Conservation (phyloP, 2,329 filamentous ascomycete genomes). For the Fusarium chuoi region DNA sequence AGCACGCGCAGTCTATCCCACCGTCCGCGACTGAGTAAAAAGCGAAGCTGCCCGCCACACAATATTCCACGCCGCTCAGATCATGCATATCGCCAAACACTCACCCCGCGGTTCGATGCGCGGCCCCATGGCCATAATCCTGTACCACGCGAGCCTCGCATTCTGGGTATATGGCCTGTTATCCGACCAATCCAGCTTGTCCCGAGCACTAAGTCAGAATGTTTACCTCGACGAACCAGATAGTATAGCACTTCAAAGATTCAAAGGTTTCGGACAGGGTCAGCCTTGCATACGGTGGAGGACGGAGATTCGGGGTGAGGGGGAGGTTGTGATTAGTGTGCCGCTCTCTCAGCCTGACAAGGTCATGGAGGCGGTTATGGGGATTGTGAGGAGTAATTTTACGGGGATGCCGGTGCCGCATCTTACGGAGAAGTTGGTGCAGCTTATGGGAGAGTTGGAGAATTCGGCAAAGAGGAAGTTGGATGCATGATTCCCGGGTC, state of each 20-base stretch:
- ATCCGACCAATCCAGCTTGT: not conserved
- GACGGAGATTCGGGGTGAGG: conserved; percentile 3
- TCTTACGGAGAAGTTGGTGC: conserved; percentile 28
- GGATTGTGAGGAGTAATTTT: conserved; percentile 18
- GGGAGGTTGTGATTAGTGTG: conserved; percentile 8
- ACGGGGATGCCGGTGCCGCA: conserved; percentile 7
- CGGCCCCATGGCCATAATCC: conserved; percentile 40
- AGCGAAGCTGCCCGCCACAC: conserved; percentile 48
- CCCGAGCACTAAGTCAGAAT: not conserved
- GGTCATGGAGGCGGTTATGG: conserved; percentile 27
- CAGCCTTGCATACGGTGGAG: conserved; percentile 28
- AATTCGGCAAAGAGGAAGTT: conserved; percentile 31
- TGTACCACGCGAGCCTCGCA: conserved; percentile 44
- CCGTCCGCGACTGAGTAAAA: conserved; percentile 50
- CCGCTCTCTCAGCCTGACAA: conserved; percentile 23
- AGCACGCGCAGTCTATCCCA: conserved; percentile 48
- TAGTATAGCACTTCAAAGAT: conserved; percentile 10
- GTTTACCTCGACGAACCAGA: conserved; percentile 20
- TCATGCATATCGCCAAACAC: conserved; percentile 35
- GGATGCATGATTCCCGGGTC: conserved; percentile 5
- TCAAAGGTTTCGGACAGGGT: conserved; percentile 27
- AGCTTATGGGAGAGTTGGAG: conserved; percentile 29
- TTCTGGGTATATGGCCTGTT: conserved; percentile 43
- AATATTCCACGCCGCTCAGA: conserved; percentile 45
- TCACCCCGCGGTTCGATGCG: conserved; percentile 31